phyloP scores from a whole-genome alignment of 2,329 filamentous ascomycete genomes.

The Fusarium sp. region DNA sequence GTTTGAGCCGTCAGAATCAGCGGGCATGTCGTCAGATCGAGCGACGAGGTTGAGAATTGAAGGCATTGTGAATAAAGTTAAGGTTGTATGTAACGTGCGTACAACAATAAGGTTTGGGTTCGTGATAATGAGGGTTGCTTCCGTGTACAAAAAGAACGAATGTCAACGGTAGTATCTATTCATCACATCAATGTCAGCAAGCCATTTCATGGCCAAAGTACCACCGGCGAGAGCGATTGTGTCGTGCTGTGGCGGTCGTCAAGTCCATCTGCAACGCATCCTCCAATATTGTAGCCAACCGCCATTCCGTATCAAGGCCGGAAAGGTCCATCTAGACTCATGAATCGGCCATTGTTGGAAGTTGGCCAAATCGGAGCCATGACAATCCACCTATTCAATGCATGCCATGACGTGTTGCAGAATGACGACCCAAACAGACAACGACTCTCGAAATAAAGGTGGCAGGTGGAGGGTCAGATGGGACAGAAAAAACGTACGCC shows the following conservation, averaged over 20 bases:
- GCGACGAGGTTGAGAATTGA: slow-evolving; percentile 45
- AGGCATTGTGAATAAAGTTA: slow-evolving; percentile 46
- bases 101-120: slow-evolving; percentile 36
- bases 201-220: slow-evolving; percentile 11
- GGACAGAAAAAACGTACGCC: slow-evolving; percentile 44
- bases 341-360: slow-evolving; percentile 5
- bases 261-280: slow-evolving; percentile 35
- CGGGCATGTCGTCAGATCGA: slow-evolving; percentile 47
- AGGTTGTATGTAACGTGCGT: slow-evolving; percentile 25
- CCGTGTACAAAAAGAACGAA: slow-evolving; percentile 42
- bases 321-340: slow-evolving; percentile 23
- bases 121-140: slow-evolving; percentile 37
- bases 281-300: slow-evolving; percentile 40
- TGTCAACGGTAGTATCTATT: slow-evolving; percentile 38
- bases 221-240: slow-evolving; percentile 27
- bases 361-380: slow-evolving; percentile 33
- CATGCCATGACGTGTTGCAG: slow-evolving; percentile 44
- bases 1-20: slow-evolving; percentile 60
- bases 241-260: slow-evolving; percentile 16
- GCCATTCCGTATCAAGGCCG: slow-evolving; percentile 43
- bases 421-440: slow-evolving; percentile 32
- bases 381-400: slow-evolving; percentile 40
- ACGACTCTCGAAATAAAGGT: slow-evolving; percentile 30
- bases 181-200: slow-evolving; percentile 42
- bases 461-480: slow-evolving; percentile 44